Conservation (phyloP, 257 asterid genomes). For the Cruciata laevipes region DNA sequence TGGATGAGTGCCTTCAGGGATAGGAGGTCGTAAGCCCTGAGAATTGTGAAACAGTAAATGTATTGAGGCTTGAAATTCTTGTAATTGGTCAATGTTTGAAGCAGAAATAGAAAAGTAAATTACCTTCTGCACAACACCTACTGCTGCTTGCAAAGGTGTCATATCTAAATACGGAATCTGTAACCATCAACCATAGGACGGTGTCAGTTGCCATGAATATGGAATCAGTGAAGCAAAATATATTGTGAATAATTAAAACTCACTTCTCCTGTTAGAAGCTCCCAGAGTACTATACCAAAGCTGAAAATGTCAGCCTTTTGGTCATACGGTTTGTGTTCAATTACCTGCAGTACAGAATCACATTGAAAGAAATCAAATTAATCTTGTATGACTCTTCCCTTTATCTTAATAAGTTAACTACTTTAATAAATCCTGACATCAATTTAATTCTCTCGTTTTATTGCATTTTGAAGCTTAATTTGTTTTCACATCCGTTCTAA, state of each 20-base stretch:
- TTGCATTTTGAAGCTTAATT: background rate
- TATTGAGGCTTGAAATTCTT: background rate
- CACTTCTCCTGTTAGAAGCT: constrained; percentile 46
- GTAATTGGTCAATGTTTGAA: background rate
- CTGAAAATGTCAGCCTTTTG: constrained; percentile 47
- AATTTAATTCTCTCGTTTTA: background rate
- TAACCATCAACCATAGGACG: background rate
- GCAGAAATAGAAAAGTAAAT: background rate
- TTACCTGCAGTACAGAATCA: constrained; percentile 26
- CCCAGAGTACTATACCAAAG: constrained; percentile 42
- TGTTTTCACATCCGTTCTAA: background rate
- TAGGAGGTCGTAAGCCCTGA: constrained; percentile 47
- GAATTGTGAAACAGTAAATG: background rate
- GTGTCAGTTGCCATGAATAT: background rate
- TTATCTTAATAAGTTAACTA: too few species aligned
- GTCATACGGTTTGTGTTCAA: constrained; percentile 45
- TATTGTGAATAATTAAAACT: constrained; percentile 9
- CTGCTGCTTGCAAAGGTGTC: constrained; percentile 49
- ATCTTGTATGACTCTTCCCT: background rate
- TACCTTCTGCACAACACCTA: constrained; percentile 48
- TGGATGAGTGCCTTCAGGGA: constrained; percentile 42
- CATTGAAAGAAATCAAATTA: background rate
- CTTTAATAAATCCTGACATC: background rate
- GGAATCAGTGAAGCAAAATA: background rate
- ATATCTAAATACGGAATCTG: constrained; percentile 45